phyloP scores from a whole-genome alignment of 2,329 filamentous ascomycete genomes.

The Colletotrichum chrysophilum region DNA sequence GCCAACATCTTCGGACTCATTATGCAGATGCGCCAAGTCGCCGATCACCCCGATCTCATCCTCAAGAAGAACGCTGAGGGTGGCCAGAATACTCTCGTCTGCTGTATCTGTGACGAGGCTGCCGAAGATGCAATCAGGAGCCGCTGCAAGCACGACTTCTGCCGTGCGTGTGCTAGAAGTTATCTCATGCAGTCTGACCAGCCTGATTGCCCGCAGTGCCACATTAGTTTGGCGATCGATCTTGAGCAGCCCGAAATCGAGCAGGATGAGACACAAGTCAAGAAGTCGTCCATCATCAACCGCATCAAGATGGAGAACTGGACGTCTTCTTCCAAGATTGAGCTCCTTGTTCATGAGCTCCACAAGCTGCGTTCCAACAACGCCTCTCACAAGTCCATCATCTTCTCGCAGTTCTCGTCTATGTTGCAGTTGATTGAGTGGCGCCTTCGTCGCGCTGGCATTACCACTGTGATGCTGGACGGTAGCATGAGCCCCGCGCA shows the following conservation, averaged over 20 bases:
- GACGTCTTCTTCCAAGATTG: slow-evolving; percentile 98
- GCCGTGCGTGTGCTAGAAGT: slow-evolving; percentile 44
- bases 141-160: slow-evolving; percentile 83
- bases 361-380: slow-evolving; percentile 92
- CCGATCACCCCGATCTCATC: slow-evolving; percentile 94
- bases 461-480: slow-evolving; percentile 97
- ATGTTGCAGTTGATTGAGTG: slow-evolving; percentile 98
- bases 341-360: slow-evolving; percentile 92
- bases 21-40: slow-evolving; percentile 99
- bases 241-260: slow-evolving; percentile 95
- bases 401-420: slow-evolving; percentile 96
- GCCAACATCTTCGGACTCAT: slow-evolving; percentile 99
- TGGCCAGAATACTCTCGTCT: slow-evolving; percentile 89
- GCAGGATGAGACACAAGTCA: slow-evolving; percentile 84
- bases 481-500: slow-evolving; percentile 96
- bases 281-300: slow-evolving; percentile 98
- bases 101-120: slow-evolving; percentile 94
- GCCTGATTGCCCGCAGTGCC: slow-evolving; percentile 86
- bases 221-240: slow-evolving; percentile 88
- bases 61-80: slow-evolving; percentile 86
- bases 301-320: slow-evolving; percentile 99
- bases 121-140: slow-evolving; percentile 94
- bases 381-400: slow-evolving; percentile 93
- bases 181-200: slow-evolving; percentile 78
- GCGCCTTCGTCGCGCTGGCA: slow-evolving; percentile 93